Evolutionary conservation across 345 rosid genomes (phyloP), one percentile per base, ranked within the genome.

Genomic region (Bruguiera sexangula): DNA sequence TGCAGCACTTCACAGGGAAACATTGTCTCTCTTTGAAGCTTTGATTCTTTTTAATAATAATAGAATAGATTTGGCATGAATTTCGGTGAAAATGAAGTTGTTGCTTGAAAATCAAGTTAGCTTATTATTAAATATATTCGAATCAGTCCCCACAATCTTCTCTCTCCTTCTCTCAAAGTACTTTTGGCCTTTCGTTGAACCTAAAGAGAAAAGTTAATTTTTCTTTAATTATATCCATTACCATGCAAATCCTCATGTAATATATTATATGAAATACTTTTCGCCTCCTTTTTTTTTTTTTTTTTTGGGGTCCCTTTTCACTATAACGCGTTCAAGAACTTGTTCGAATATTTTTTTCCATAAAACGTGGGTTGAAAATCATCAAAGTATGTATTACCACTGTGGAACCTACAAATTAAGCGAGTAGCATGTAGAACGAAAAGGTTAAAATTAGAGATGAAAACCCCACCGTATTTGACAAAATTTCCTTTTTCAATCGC

Each of bases 101-200:
- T 73, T 69, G 76, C 82, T 74, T 78, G 67, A 70, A 63, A 39
- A 70, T 74, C 78, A 78, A 78, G 82, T 63, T 74, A 78, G 60
- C 70, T 43, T 68, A 30, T 72, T 63, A 20, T 29, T 59, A 64
- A 60, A 71, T 29, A 65, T 66, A 70, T 74, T 74, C 75, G 69
- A 37, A 56, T 70, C 76, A 53, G 67, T 64, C 73, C 73, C 76
- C 66, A 72, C 76, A 53, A 18, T 69, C 63, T 62, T 10, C 60
- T 10, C 39, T 21, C n/a, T 18, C n/a, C 8, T 72, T 13, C 68
- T 10, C 19, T 31, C 59, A 13, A 55, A 36, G 24, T 51, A 6
- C 9, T 66, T 66, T 52, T 15, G 70, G 36, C 73, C 51, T 65
- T 64, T 58, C 58, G 18, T 20, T 48, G 16, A 43, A 61, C 67